These are phyloP conservation scores for Helenozyma baotianmanensis DNA, from an alignment of 805 yeast genomes.

Conservation along the genomic window DNA sequence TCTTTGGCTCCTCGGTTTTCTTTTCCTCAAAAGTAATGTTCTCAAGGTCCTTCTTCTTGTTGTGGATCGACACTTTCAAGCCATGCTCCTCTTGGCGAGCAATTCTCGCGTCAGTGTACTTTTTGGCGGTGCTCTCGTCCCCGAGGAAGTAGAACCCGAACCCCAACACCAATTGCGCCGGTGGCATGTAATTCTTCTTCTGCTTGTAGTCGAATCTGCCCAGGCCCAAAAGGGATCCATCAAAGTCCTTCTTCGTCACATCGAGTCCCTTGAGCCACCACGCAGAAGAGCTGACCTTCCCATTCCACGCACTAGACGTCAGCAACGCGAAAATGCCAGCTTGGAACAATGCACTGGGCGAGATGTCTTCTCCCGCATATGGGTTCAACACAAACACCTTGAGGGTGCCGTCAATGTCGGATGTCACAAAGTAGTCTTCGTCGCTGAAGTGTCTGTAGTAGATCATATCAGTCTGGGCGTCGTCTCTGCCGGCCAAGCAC, in stretches of 20 bases:
- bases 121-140: slow-evolving; percentile 49
- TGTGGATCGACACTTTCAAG: slow-evolving; percentile 28
- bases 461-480: slow-evolving; percentile 71
- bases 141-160: slow-evolving; percentile 74
- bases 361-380: slow-evolving; percentile 59
- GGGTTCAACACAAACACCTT: slow-evolving; percentile 83
- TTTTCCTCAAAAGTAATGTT: slow-evolving; percentile 6
- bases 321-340: slow-evolving; percentile 85
- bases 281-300: slow-evolving; percentile 74
- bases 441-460: slow-evolving; percentile 72
- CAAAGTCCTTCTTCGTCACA: slow-evolving; percentile 66
- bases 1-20: no score
- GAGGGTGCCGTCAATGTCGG: slow-evolving; percentile 70
- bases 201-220: slow-evolving; percentile 58
- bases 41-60: slow-evolving; percentile 36
- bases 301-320: slow-evolving; percentile 85
- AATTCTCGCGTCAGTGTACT: slow-evolving; percentile 23
- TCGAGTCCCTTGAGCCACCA: slow-evolving; percentile 76
- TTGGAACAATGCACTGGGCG: slow-evolving; percentile 84
- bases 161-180: slow-evolving; percentile 88
- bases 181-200: slow-evolving; percentile 59
- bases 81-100: slow-evolving; percentile 36
- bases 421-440: slow-evolving; percentile 66
- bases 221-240: slow-evolving; percentile 52
- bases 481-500: slow-evolving; percentile 83